A percentile compares a stretch with the other conserved stretches of the same genome.
Evolutionary conservation across 441 rosid genomes (phyloP).

Genomic region (Euphorbia corollata): DNA sequence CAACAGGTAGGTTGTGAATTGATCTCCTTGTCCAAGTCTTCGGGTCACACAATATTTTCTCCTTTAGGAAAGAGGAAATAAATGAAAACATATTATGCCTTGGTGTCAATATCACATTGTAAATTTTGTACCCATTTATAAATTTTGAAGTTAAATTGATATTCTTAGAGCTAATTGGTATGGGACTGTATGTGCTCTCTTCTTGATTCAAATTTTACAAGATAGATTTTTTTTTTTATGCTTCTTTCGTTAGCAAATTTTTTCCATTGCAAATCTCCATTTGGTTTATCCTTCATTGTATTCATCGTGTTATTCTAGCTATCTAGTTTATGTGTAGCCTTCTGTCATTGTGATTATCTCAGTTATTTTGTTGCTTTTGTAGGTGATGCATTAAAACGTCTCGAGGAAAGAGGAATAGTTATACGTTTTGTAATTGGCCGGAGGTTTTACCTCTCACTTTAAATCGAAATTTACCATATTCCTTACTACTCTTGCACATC

Average conservation of each 20-base stretch:
- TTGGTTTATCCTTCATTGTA: neutral
- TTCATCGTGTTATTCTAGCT: neutral
- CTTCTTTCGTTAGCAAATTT: neutral
- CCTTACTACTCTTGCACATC: constrained; percentile 9
- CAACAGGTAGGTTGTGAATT: constrained; percentile 45
- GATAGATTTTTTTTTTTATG: neutral
- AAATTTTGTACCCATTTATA: neutral
- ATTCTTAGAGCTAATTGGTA: neutral
- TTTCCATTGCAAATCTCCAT: constrained; percentile 1
- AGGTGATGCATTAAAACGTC: constrained; percentile 80
- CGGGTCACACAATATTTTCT: neutral
- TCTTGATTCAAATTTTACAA: neutral
- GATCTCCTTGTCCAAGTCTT: neutral
- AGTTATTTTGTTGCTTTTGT: constrained; percentile 16
- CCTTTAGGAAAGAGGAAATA: neutral
- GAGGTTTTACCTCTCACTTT: constrained; percentile 48
- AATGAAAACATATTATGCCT: neutral
- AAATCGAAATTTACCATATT: constrained; percentile 17
- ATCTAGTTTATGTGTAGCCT: neutral
- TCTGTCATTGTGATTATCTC: neutral
- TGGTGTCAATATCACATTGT: neutral
- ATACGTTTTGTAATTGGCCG: constrained; percentile 91
- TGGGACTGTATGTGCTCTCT: neutral
- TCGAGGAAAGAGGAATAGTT: constrained; percentile 83
- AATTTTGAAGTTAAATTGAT: neutral